Percentiles rank a stretch among this genome's conserved stretches.
phyloP scores from a whole-genome alignment of 163 green algal species.

The Trebouxiophyceae sp. region DNA sequence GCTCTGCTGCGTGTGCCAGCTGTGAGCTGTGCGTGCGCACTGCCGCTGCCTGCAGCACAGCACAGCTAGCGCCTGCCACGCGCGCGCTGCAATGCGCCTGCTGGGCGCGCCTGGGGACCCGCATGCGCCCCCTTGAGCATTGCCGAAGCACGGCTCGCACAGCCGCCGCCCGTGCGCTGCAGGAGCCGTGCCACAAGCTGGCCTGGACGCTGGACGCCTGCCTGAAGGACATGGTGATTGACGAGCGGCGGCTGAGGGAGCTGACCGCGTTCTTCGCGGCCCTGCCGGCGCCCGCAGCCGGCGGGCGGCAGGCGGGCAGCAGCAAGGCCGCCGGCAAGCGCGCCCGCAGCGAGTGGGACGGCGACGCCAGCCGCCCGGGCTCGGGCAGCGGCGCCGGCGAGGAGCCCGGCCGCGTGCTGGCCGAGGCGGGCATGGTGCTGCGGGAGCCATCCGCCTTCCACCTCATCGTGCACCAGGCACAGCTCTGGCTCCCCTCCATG shows the following conservation, averaged over 20 bases:
- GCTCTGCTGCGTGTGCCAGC: no score
- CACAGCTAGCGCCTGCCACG: no score
- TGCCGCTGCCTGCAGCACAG: not conserved
- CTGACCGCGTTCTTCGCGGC: conserved; percentile 37
- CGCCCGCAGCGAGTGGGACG: conserved; percentile 21
- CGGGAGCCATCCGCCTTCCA: conserved; percentile 64
- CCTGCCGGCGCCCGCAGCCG: no score
- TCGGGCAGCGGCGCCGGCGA: conserved; percentile 14
- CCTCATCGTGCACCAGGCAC: conserved; percentile 50
- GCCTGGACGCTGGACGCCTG: conserved; percentile 71
- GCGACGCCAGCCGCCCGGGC: conserved; percentile 8
- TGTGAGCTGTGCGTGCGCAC: conserved; percentile 1
- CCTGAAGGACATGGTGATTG: conserved; percentile 40
- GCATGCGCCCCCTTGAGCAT: no score
- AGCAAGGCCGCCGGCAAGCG: not conserved
- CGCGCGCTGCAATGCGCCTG: no score
- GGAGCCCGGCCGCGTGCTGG: conserved; percentile 45
- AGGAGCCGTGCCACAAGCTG: conserved; percentile 57
- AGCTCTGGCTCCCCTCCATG: no score
- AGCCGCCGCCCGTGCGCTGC: not conserved
- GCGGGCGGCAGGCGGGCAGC: not conserved
- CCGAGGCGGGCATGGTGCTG: conserved; percentile 60
- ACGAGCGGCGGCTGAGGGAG: conserved; percentile 42
- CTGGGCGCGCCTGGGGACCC: no score
- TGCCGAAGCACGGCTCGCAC: no score